phyloP scores from a whole-genome alignment of 169 alveolate genomes.

The Condylostoma magnum region DNA sequence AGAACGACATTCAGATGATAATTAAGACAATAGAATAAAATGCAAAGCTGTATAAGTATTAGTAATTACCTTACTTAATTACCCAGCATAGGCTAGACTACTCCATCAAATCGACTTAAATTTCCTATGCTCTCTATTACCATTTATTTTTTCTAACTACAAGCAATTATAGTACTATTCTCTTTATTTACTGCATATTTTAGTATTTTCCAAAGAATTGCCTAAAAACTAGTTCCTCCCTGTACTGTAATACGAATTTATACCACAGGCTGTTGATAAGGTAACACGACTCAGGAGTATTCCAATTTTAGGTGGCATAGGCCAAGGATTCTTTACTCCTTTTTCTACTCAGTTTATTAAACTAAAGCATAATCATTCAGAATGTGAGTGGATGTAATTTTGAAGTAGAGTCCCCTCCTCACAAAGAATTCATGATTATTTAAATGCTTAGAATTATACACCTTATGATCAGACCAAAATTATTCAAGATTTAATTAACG shows the following conservation, averaged over 20 bases:
- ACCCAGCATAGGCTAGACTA: not conserved
- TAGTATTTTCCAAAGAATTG: not conserved
- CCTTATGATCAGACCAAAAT: not conserved
- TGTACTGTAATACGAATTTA: not conserved
- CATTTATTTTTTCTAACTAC: not conserved
- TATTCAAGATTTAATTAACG: not conserved
- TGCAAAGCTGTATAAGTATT: conserved; percentile 6
- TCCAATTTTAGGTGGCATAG: not conserved
- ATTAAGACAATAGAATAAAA: not conserved
- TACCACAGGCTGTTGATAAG: not conserved
- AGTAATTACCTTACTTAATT: not conserved
- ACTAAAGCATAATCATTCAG: not conserved
- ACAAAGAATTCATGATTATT: not conserved
- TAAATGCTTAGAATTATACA: not conserved
- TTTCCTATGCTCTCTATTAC: conserved; percentile 14
- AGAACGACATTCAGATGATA: conserved; percentile 18
- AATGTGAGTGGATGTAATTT: not conserved
- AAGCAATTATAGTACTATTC: conserved; percentile 13
- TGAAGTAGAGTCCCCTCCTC: conserved; percentile 17
- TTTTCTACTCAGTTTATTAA: not conserved
- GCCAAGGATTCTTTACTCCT: not conserved
- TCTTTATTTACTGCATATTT: not conserved
- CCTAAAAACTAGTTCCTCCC: not conserved
- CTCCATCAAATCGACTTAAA: not conserved
- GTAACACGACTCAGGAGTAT: not conserved